phyloP scores from a whole-genome alignment of 371 early-diverging fungal species.

The Haplosporangium sp. region DNA sequence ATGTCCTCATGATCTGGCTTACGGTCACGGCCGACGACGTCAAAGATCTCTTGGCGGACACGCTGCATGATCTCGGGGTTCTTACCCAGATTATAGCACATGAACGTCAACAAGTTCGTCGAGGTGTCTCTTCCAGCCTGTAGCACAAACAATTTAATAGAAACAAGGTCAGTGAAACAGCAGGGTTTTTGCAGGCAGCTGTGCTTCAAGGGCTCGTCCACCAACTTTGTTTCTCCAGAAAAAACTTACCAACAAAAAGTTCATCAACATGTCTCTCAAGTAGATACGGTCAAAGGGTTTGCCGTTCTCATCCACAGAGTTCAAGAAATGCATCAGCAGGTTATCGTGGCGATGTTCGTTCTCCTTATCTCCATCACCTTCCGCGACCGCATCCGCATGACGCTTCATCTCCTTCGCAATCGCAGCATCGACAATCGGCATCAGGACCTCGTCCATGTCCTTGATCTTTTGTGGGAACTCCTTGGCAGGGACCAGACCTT shows the following conservation, averaged over 20 bases:
- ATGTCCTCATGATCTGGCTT: conserved; percentile 51
- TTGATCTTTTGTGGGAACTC: conserved; percentile 51
- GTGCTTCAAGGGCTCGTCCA: background rate
- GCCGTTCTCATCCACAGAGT: conserved; percentile 52
- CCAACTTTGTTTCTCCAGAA: background rate
- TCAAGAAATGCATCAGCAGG: conserved; percentile 46
- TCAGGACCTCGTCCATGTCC: conserved; percentile 47
- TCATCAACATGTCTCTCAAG: conserved; percentile 55
- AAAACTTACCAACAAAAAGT: conserved; percentile 36
- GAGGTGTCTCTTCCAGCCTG: conserved; percentile 69
- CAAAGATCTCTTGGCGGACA: conserved; percentile 60
- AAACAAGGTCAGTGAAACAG: background rate
- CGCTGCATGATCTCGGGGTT: conserved; percentile 59
- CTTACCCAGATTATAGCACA: conserved; percentile 56
- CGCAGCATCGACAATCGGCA: conserved; percentile 51
- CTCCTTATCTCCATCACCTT: conserved; percentile 9
- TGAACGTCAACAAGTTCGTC: conserved; percentile 59
- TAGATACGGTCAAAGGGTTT: conserved; percentile 53
- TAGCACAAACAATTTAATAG: background rate
- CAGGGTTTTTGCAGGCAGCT: background rate
- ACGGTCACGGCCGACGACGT: conserved; percentile 52
- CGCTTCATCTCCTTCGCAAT: conserved; percentile 40
- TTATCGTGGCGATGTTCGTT: conserved; percentile 41
- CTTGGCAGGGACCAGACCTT: conserved; percentile 23
- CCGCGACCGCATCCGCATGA: conserved; percentile 1